Evolutionary conservation across 345 rosid genomes (phyloP).

Genomic region (Atalantia buxifolia): DNA sequence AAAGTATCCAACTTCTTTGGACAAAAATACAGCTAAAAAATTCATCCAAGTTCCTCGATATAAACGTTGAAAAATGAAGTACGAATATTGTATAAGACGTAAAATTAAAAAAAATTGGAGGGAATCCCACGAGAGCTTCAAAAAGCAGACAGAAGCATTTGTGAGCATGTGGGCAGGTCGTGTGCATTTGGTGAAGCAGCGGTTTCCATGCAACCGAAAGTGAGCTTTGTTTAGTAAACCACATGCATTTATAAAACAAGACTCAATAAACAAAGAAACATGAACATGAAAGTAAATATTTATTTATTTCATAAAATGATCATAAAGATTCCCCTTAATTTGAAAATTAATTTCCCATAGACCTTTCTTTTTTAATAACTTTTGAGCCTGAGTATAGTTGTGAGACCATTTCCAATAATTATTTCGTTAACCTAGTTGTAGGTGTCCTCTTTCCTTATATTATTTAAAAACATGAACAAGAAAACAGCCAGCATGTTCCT

Average conservation of each 20-base stretch:
- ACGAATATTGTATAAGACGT: too few species aligned
- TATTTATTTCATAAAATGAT: background rate
- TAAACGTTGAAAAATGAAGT: background rate
- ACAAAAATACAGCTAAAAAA: background rate
- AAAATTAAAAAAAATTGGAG: background rate
- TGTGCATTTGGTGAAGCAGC: slow-evolving; percentile 13
- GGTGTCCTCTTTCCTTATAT: background rate
- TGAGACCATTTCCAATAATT: too few species aligned
- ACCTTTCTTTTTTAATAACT: too few species aligned
- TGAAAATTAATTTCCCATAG: too few species aligned
- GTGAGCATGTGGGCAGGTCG: slow-evolving; percentile 15
- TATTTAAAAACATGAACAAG: too few species aligned
- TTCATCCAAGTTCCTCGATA: background rate
- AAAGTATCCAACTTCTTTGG: too few species aligned
- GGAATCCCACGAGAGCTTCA: background rate
- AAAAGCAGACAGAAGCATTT: background rate
- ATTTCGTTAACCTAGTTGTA: too few species aligned
- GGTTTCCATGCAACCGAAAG: slow-evolving; percentile 20
- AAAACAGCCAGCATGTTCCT: background rate
- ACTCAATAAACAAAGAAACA: background rate
- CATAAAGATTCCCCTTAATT: too few species aligned
- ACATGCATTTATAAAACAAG: background rate
- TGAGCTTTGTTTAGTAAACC: background rate
- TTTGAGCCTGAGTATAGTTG: too few species aligned
- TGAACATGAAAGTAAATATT: too few species aligned